Base-by-base conservation (phyloP, 2,329 filamentous ascomycete genomes). In the Zymoseptoria brevis region DNA sequence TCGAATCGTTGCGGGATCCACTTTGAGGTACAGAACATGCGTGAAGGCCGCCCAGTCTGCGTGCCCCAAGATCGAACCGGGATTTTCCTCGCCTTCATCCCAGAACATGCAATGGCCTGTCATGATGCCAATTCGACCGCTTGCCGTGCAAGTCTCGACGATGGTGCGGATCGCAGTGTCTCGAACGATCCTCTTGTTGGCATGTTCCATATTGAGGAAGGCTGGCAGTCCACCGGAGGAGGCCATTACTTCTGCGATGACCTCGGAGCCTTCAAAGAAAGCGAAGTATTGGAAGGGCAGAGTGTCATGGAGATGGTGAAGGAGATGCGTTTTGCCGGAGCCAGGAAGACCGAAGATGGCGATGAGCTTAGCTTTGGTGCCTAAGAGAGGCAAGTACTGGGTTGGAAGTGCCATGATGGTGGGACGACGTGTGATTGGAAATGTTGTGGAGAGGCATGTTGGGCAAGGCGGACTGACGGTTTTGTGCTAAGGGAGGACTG, bases 1-100 rank as follows among this genome's bases (percentile, higher is more conserved):
- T 75, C 72, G 19, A 73, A 76, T 50, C 75, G 55, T 0, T 60
- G 60, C 11, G 19, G 16, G 16, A 85, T 68, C 0, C 68, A 22
- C 1, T 75, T 81, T 69, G 26, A 87, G 65, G 64, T 87, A 86
- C 11, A 87, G 50, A 13, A 87, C 81, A 63, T 87, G 82, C 0
- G 81, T 83, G 66, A 77, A 87, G 0, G 69, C 75, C 0, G 73
- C 50, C 3, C 78, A 54, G 58, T 87, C 83, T 7, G 65, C 71
- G 1, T 69, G 9, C 0, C 80, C 85, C 55, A 70, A 75, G 0
- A 82, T 75, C 19, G 22, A 26, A 13, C 53, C 16, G 5, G 61
- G 16, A 0, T 67, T 19, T 30, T 67, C 70, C n/a, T 24, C 45
- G 8, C 67, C 59, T 0, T 75, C 65, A 1, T 67, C 67, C 80